Percentiles rank a stretch among this genome's conserved stretches.
These are phyloP conservation scores for Fragilaria crotonensis DNA, from an alignment of 108 stramenopile species.

Conservation along the genomic window DNA sequence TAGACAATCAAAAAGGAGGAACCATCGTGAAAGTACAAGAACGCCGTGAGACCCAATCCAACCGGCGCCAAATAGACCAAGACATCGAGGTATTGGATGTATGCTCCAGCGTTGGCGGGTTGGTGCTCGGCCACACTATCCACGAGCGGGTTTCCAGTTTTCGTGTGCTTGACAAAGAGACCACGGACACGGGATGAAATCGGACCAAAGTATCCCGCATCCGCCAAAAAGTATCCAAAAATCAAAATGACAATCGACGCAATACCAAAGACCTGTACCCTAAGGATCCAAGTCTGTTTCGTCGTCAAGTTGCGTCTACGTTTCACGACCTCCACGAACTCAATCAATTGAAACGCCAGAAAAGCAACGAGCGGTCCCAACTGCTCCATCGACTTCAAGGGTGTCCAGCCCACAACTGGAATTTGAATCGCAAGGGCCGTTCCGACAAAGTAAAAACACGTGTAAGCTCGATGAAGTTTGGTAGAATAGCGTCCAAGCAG, in stretches of 20 bases:
- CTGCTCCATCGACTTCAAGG: constrained; percentile 85
- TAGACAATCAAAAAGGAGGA: constrained; percentile 88
- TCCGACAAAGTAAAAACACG: constrained; percentile 89
- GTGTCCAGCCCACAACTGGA: constrained; percentile 87
- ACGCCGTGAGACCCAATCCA: constrained; percentile 84
- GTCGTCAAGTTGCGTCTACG: constrained; percentile 39
- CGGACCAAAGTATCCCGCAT: constrained; percentile 92
- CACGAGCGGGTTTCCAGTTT: constrained; percentile 88
- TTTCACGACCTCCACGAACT: constrained; percentile 56
- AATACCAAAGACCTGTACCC: constrained; percentile 43
- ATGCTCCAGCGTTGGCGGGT: constrained; percentile 88
- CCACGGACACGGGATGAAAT: constrained; percentile 77
- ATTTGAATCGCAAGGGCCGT: constrained; percentile 88
- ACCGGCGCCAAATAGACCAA: constrained; percentile 88
- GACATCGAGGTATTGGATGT: constrained; percentile 96
- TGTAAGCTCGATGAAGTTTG: constrained; percentile 86
- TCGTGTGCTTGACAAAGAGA: constrained; percentile 88
- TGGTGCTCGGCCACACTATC: constrained; percentile 97
- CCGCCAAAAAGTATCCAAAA: constrained; percentile 48
- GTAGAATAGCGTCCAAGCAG: constrained; percentile 74
- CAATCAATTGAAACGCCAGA: constrained; percentile 58
- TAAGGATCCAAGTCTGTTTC: constrained; percentile 48
- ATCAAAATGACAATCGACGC: constrained; percentile 32
- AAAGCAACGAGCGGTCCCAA: constrained; percentile 70
- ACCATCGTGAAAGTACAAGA: constrained; percentile 70